Evolutionary conservation across 2,329 filamentous ascomycete species (phyloP).

Genomic region (Apiospora malaysiana): DNA sequence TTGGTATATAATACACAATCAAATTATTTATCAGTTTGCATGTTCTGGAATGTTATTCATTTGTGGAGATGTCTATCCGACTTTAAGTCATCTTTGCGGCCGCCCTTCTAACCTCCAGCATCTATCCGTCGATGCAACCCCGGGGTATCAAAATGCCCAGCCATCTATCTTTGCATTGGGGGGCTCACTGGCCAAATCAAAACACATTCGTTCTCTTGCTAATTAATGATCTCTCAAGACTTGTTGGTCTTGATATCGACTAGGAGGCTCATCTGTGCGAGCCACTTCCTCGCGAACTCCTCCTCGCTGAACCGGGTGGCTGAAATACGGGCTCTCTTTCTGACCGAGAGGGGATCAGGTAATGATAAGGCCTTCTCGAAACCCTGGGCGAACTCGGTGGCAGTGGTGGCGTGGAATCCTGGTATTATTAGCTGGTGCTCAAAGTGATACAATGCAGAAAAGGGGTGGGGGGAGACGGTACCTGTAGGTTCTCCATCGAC

Average conservation of each 20-base stretch:
- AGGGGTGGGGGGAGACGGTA: conserved; percentile 43
- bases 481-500: conserved; percentile 80
- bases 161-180: conserved; percentile 16
- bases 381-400: conserved; percentile 78
- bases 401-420: conserved; percentile 86
- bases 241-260: conserved; percentile 46
- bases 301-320: conserved; percentile 87
- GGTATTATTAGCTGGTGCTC: not conserved
- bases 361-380: conserved; percentile 80
- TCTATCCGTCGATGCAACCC: conserved; percentile 17
- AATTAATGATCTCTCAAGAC: not conserved
- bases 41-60: not conserved
- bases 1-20: not conserved
- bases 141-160: conserved; percentile 19
- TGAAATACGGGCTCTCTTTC: conserved; percentile 76
- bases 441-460: not conserved
- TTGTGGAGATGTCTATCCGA: not conserved
- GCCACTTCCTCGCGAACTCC: conserved; percentile 82
- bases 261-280: conserved; percentile 74
- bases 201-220: not conserved
- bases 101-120: conserved; percentile 7
- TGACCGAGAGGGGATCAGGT: conserved; percentile 75
- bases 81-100: not conserved
- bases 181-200: conserved; percentile 11
- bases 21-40: too few species aligned